A percentile compares a stretch with the other conserved stretches of the same genome.
phyloP scores from a whole-genome alignment of 768 basidiomycete genomes.

The Russula virescens region DNA sequence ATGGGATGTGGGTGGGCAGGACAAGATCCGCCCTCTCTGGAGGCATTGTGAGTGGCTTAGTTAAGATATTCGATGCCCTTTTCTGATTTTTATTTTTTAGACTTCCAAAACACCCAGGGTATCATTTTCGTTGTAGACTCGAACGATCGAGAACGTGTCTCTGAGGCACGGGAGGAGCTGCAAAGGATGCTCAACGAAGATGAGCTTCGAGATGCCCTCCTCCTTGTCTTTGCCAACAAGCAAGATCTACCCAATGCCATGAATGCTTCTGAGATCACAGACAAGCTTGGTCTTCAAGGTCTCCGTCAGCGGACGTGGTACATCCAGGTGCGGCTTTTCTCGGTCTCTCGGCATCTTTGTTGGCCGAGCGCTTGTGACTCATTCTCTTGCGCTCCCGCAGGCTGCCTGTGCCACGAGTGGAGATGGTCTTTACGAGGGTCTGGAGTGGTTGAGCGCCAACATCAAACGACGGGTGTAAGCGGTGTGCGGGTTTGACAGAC shows the following conservation, averaged over 20 bases:
- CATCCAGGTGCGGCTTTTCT: conserved; percentile 75
- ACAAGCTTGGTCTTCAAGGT: conserved; percentile 97
- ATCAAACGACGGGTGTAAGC: conserved; percentile 76
- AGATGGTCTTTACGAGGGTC: conserved; percentile 96
- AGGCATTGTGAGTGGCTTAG: conserved; percentile 85
- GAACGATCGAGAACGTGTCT: conserved; percentile 98
- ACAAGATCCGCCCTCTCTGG: conserved; percentile 99
- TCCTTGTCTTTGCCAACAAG: conserved; percentile 99
- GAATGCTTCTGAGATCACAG: conserved; percentile 99
- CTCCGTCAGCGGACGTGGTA: conserved; percentile 98
- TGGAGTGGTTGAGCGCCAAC: conserved; percentile 93
- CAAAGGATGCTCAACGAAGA: conserved; percentile 99
- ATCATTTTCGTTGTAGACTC: conserved; percentile 99
- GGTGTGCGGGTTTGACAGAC: conserved; percentile 29
- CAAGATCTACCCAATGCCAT: conserved; percentile 99
- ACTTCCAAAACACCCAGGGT: conserved; percentile 99
- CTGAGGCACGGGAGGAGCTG: conserved; percentile 97
- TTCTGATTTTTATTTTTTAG: conserved; percentile 38
- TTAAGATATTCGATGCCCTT: conserved; percentile 20
- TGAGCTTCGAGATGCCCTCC: conserved; percentile 95
- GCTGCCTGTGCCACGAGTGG: conserved; percentile 98
- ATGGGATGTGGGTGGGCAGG: conserved; percentile 99
- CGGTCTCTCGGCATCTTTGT: not conserved
- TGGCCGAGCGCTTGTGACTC: conserved; percentile 17
- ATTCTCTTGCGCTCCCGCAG: conserved; percentile 36